These are phyloP conservation scores for Solanum rostratum DNA, from an alignment of 257 asterid species.

Conservation along the genomic window DNA sequence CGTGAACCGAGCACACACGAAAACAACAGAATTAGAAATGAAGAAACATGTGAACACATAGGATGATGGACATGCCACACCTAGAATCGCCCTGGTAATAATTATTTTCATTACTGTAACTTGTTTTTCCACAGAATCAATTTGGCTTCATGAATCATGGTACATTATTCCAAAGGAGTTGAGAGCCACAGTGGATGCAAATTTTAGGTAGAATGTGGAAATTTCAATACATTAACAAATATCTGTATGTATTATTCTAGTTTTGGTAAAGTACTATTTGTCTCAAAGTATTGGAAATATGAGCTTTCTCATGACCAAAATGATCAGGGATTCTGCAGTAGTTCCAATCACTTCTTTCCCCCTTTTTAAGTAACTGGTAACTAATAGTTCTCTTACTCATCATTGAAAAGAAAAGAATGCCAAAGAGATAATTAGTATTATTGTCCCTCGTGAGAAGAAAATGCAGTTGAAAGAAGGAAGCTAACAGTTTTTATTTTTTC, in stretches of 20 bases:
- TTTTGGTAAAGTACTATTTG: neutral
- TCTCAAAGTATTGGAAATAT: neutral
- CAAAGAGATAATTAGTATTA: neutral
- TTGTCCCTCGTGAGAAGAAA: neutral
- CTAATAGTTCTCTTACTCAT: neutral
- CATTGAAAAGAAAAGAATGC: neutral
- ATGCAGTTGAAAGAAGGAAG: neutral
- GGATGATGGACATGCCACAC: neutral
- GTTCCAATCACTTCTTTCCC: neutral
- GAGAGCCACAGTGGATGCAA: neutral
- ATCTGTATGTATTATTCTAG: neutral
- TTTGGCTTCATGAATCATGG: neutral
- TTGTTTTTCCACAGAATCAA: neutral
- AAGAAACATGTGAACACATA: neutral
- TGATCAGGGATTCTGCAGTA: neutral
- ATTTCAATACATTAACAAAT: neutral
- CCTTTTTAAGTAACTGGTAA: neutral
- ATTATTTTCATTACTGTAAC: neutral
- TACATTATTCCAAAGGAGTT: neutral
- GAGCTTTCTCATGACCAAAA: neutral
- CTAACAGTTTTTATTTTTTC: neutral
- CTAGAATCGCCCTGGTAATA: neutral
- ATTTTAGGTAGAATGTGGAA: neutral
- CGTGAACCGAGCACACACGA: neutral
- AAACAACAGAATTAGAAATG: neutral